These are phyloP conservation scores for Bauhinia variegata DNA, from an alignment of 306 rosid genomes.

Conservation along the genomic window DNA sequence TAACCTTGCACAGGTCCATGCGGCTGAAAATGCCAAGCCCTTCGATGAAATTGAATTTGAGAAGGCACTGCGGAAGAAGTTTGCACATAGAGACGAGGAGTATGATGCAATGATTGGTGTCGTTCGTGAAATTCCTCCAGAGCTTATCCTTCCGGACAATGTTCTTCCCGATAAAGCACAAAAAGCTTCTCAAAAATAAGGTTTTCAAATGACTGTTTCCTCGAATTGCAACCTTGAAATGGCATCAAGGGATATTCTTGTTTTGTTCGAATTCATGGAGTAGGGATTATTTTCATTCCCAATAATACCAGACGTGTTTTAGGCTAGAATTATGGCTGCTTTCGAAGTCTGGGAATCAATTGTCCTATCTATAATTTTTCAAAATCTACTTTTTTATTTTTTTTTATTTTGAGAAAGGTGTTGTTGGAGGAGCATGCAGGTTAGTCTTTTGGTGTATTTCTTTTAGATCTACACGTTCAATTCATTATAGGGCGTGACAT, in stretches of 20 bases:
- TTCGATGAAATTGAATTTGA: conserved; percentile 80
- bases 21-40: conserved; percentile 82
- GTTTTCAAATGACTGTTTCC: conserved; percentile 24
- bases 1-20: conserved; percentile 94
- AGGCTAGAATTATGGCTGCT: conserved; percentile 50
- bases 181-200: conserved; percentile 46
- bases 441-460: conserved; percentile 36
- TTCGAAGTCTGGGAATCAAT: conserved; percentile 35
- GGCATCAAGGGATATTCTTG: conserved; percentile 46
- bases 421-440: conserved; percentile 42
- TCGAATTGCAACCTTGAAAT: conserved; percentile 46
- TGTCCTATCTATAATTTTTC: conserved; percentile 38
- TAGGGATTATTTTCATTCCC: conserved; percentile 59
- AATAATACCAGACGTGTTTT: conserved; percentile 65
- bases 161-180: conserved; percentile 67
- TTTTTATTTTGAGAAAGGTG: conserved; percentile 40
- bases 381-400: too few relatives aligned
- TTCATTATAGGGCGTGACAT: conserved; percentile 13
- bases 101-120: conserved; percentile 86
- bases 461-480: conserved; percentile 27
- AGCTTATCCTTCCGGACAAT: conserved; percentile 78
- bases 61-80: conserved; percentile 88
- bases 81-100: conserved; percentile 78
- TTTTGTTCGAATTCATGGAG: conserved; percentile 52
- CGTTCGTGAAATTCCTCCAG: conserved; percentile 83